Percentiles rank a stretch among this genome's conserved stretches.
Conservation (phyloP, 352 stramenopile genomes). For the Globisporangium viniferum region DNA sequence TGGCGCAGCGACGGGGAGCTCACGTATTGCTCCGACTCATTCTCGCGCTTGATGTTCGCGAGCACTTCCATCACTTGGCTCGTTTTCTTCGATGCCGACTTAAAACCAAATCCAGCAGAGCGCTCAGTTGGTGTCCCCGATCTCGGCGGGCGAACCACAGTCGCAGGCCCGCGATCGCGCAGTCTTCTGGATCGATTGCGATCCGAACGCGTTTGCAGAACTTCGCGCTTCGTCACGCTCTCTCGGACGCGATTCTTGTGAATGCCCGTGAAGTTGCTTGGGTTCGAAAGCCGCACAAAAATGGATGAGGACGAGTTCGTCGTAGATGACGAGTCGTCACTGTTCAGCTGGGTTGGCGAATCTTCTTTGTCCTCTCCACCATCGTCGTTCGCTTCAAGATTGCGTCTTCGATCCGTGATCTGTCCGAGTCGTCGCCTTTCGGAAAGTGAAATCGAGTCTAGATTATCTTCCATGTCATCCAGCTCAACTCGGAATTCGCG, state of each 20-base stretch:
- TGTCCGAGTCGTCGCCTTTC: slow-evolving; percentile 35
- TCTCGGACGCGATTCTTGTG: slow-evolving; percentile 84
- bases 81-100: slow-evolving; percentile 52
- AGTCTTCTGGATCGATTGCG: slow-evolving; percentile 68
- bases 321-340: slow-evolving; percentile 58
- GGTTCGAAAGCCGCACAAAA: slow-evolving; percentile 83
- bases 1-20: slow-evolving; percentile 41
- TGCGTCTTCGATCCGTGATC: slow-evolving; percentile 24
- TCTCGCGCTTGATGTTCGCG: slow-evolving; percentile 80
- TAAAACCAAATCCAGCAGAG: slow-evolving; percentile 39
- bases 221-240: slow-evolving; percentile 76
- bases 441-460: slow-evolving; percentile 36
- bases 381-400: slow-evolving; percentile 25
- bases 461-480: slow-evolving; percentile 38
- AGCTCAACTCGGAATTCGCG: slow-evolving; percentile 61
- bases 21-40: slow-evolving; percentile 57
- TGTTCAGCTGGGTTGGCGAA: slow-evolving; percentile 45
- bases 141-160: slow-evolving; percentile 42
- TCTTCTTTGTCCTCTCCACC: slow-evolving; percentile 27
- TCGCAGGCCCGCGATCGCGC: slow-evolving; percentile 46
- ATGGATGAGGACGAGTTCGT: slow-evolving; percentile 48
- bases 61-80: slow-evolving; percentile 79
- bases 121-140: slow-evolving; percentile 55
- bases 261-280: slow-evolving; percentile 86
- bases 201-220: slow-evolving; percentile 71